phyloP scores from a whole-genome alignment of 2,329 filamentous ascomycete species.

The Cercospora nicotianae region DNA sequence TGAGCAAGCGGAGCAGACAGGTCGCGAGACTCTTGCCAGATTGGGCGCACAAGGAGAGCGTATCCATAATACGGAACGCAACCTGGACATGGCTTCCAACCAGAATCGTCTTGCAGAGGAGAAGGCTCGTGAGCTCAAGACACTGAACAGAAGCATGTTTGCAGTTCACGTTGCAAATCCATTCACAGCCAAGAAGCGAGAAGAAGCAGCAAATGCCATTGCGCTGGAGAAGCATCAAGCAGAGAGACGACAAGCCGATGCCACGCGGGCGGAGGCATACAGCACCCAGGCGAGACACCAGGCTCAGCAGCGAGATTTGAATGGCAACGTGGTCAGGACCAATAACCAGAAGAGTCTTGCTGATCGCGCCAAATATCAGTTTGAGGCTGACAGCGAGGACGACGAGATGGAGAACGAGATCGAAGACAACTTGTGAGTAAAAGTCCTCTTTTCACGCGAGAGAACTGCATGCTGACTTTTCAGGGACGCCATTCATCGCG shows the following conservation, averaged over 20 bases:
- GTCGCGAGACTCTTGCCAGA: slow-evolving; percentile 68
- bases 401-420: slow-evolving; percentile 59
- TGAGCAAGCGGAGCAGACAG: slow-evolving; percentile 68
- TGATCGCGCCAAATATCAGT: slow-evolving; percentile 71
- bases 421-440: slow-evolving; percentile 39
- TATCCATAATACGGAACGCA: slow-evolving; percentile 77
- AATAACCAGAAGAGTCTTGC: slow-evolving; percentile 54
- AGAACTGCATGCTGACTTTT: neutral
- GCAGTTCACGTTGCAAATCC: slow-evolving; percentile 52
- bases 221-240: slow-evolving; percentile 65
- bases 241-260: slow-evolving; percentile 59
- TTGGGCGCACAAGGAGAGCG: slow-evolving; percentile 78
- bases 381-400: slow-evolving; percentile 72
- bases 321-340: slow-evolving; percentile 51
- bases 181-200: slow-evolving; percentile 67
- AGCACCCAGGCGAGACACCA: slow-evolving; percentile 60
- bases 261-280: slow-evolving; percentile 57
- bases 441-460: neutral
- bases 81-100: slow-evolving; percentile 72
- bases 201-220: slow-evolving; percentile 61
- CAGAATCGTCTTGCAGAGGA: slow-evolving; percentile 76
- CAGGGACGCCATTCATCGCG: slow-evolving; percentile 56
- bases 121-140: slow-evolving; percentile 79
- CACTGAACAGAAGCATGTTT: slow-evolving; percentile 87
- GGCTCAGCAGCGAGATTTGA: slow-evolving; percentile 58